Evolutionary conservation across 2,329 filamentous ascomycete genomes (phyloP).

Genomic region (Arthrinium phaeospermum): DNA sequence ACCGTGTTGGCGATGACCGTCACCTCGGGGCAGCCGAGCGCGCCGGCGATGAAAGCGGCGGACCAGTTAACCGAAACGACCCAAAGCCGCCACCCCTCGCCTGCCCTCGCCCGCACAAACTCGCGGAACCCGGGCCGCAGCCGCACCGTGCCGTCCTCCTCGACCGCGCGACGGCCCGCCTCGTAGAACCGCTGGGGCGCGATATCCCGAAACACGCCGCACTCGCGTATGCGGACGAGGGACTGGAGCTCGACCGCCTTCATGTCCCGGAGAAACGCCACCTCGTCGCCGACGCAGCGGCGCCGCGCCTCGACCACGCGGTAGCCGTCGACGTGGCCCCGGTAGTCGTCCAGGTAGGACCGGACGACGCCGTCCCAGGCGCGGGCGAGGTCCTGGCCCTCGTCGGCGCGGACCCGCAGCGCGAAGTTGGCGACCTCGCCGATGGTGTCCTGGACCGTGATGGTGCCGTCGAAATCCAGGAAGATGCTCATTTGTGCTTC

Average conservation of each 20-base stretch:
- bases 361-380: conserved; percentile 53
- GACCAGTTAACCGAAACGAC: conserved; percentile 61
- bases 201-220: conserved; percentile 52
- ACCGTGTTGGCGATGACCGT: conserved; percentile 53
- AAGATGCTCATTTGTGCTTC: conserved; percentile 49
- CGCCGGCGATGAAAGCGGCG: conserved; percentile 52
- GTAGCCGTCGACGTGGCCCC: conserved; percentile 43
- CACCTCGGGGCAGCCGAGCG: conserved; percentile 41
- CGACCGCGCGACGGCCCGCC: conserved; percentile 46
- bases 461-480: conserved; percentile 66
- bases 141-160: conserved; percentile 37
- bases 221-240: conserved; percentile 48
- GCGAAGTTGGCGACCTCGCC: conserved; percentile 51
- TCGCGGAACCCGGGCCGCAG: conserved; percentile 49
- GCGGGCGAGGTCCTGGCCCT: conserved; percentile 40
- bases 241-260: conserved; percentile 53
- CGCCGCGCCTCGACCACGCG: conserved; percentile 41
- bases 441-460: conserved; percentile 61
- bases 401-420: conserved; percentile 39
- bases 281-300: conserved; percentile 44
- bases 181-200: conserved; percentile 37
- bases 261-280: conserved; percentile 50
- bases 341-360: conserved; percentile 51
- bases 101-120: conserved; percentile 31
- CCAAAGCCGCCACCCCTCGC: conserved; percentile 45